Base-by-base conservation (phyloP, 495 filamentous ascomycete species). In the Aeminium ludgeri region DNA sequence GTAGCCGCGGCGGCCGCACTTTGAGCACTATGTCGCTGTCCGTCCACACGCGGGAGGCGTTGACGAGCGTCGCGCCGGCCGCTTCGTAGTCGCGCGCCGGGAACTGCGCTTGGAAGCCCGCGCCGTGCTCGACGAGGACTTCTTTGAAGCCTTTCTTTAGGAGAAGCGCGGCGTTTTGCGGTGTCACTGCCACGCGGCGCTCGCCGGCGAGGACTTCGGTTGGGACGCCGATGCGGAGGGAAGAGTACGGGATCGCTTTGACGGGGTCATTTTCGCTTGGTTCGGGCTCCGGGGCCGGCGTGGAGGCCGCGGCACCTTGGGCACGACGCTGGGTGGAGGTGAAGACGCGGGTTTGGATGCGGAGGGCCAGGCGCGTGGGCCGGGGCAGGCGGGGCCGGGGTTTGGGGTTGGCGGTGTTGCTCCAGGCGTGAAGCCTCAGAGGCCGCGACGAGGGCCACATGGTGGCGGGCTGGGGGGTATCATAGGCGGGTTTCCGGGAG, bases 121-220 rank as follows among this genome's bases (percentile, higher is more conserved):
- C 82, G 11, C 77, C 80, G 15, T 69, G 71, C 52, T 87, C 78
- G 11, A 87, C 68, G 4, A 87, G 55, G 10, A 87, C 73, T 31
- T 73, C 73, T 28, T 65, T 63, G 54, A 82, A 82, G 28, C 82
- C 82, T 54, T 86, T 87, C 61, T 86, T 85, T 44, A 79, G 66
- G 2, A 87, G 59, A 18, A 85, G 59, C 1, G 72, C 66, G 15
- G 82, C 80, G 65, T 86, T 87, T 45, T 79, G 75, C 6, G 82
- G 82, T 1, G 79, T 84, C 23, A 87, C 65, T 12, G 82, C 80
- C 15, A 87, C 82, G 19, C 81, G 80, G 17, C 75, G 74, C 59
- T 87, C 82, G 41, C 77, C 70, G 10, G 70, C 33, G 18, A 30
- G 36, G 11, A 47, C 41, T 33, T 87, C 82, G 31, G 68, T 71